These are phyloP conservation scores for Neurospora sp. DNA, from an alignment of 495 filamentous ascomycete genomes.

Conservation along the genomic window DNA sequence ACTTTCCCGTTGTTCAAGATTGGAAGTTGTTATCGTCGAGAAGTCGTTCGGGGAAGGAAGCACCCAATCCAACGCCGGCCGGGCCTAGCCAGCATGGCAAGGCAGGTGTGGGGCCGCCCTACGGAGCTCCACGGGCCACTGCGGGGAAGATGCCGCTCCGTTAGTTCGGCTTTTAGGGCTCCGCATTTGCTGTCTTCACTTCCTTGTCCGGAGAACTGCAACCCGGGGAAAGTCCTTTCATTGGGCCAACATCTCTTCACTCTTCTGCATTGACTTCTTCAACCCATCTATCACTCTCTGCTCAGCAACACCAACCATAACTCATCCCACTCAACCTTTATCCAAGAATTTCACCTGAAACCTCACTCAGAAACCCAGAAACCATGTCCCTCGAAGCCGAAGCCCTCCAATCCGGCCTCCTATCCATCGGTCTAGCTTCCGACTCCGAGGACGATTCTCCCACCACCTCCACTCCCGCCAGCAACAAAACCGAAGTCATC, in stretches of 20 bases:
- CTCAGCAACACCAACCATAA: too few relatives aligned
- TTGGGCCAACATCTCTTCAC: too few relatives aligned
- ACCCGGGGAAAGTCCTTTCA: not conserved
- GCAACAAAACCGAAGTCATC: not conserved
- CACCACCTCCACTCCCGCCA: not conserved
- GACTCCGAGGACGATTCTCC: constrained; percentile 13
- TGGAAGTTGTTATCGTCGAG: not conserved
- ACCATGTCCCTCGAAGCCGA: constrained; percentile 11
- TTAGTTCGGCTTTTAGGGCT: not conserved
- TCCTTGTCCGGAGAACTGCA: not conserved
- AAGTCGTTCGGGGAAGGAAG: not conserved
- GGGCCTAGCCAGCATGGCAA: not conserved
- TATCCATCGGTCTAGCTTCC: constrained; percentile 29
- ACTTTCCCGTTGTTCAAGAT: not conserved
- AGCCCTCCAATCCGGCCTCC: constrained; percentile 21
- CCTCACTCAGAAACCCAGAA: not conserved
- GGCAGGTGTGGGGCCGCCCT: not conserved
- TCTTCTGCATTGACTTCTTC: too few relatives aligned
- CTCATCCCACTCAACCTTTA: too few relatives aligned
- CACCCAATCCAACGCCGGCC: not conserved
- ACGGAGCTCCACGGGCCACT: not conserved
- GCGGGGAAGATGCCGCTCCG: not conserved
- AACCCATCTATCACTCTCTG: too few relatives aligned
- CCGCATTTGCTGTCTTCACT: not conserved
- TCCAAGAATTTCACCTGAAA: too few relatives aligned